phyloP scores from a whole-genome alignment of 2,329 filamentous ascomycete species.

The Parafenestella ontariensis region DNA sequence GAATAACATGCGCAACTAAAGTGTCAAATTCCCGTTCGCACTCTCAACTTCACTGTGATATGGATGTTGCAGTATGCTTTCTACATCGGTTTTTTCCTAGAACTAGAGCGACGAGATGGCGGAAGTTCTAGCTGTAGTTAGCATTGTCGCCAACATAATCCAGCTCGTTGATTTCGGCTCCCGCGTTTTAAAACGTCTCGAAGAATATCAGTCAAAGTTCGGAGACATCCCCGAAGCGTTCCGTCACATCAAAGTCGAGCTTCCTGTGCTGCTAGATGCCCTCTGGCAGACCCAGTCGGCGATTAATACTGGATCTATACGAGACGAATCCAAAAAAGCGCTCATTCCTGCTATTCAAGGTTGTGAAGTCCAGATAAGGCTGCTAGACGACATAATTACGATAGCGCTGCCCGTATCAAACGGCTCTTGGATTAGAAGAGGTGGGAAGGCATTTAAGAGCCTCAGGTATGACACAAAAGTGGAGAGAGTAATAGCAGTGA shows the following conservation, averaged over 20 bases:
- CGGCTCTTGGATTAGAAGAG: constrained; percentile 11
- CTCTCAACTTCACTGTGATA: too few species aligned
- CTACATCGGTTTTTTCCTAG: too few species aligned
- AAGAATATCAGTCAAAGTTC: constrained; percentile 13
- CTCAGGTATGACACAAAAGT: constrained; percentile 18
- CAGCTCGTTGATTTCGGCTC: constrained; percentile 17
- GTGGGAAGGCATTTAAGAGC: constrained; percentile 14
- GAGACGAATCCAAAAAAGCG: constrained; percentile 4
- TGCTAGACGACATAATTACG: constrained; percentile 14
- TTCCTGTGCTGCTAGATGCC: constrained; percentile 15
- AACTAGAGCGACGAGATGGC: constrained; percentile 15
- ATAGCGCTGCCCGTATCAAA: constrained; percentile 12
- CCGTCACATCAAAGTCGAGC: constrained; percentile 5
- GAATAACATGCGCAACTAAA: too few species aligned
- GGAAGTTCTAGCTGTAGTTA: constrained; percentile 15
- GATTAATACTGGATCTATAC: constrained; percentile 5
- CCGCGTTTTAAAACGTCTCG: constrained; percentile 11
- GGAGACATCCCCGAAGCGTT: constrained; percentile 16
- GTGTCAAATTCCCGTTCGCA: too few species aligned
- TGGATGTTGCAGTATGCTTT: too few species aligned
- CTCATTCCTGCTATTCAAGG: constrained; percentile 17
- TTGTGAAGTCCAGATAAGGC: constrained; percentile 14
- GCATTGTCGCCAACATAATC: constrained; percentile 22
- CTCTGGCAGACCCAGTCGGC: constrained; percentile 10
- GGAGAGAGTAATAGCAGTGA: constrained; percentile 5